Evolutionary conservation across 2,329 filamentous ascomycete species (phyloP).

Genomic region (Rhytidhysteron rufulum): DNA sequence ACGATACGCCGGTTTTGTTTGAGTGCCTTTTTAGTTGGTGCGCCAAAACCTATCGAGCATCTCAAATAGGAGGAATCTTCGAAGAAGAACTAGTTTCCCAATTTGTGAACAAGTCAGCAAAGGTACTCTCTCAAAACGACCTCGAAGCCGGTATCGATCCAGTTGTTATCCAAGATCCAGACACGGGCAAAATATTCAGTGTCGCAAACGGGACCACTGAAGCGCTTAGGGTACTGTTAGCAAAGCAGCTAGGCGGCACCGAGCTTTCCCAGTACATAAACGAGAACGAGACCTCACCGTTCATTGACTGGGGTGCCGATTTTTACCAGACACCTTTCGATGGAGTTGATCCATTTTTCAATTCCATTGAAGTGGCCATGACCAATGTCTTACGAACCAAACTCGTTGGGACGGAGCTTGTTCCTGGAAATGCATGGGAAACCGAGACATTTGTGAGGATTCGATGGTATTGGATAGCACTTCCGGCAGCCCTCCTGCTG

Average conservation of each 20-base stretch:
- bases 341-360: constrained; percentile 8
- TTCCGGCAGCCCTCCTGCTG: constrained; percentile 10
- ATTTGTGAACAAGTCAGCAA: neutral
- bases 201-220: constrained; percentile 1
- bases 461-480: constrained; percentile 13
- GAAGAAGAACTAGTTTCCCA: neutral
- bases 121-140: neutral
- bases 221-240: neutral
- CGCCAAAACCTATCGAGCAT: constrained; percentile 7
- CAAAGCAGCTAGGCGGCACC: neutral
- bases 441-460: constrained; percentile 10
- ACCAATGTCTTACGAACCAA: constrained; percentile 12
- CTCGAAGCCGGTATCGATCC: neutral
- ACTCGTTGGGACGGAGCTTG: constrained; percentile 4
- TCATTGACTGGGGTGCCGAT: constrained; percentile 6
- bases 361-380: constrained; percentile 8
- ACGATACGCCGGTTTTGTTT: constrained; percentile 10
- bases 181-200: neutral
- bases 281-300: neutral
- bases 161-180: neutral
- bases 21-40: constrained; percentile 17
- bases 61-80: constrained; percentile 6
- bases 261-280: neutral
- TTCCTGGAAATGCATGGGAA: constrained; percentile 12
- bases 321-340: constrained; percentile 11